Evolutionary conservation across 352 stramenopile species (phyloP).

Genomic region (Blastocystis sp.): DNA sequence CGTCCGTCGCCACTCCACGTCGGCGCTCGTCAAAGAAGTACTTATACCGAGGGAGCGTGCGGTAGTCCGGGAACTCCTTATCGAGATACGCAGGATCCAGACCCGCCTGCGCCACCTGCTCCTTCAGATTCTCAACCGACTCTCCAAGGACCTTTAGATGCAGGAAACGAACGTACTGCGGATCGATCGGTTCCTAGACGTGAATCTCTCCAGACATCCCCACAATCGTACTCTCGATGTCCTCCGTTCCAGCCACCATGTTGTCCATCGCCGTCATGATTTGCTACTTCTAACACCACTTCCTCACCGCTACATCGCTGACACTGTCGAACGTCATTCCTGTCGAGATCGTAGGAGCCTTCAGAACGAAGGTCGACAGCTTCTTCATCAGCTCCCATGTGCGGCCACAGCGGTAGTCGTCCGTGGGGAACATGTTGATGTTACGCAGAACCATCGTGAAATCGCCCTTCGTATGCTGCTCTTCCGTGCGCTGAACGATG

Average conservation of each 20-base stretch:
- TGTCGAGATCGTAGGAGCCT: not conserved
- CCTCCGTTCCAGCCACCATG: not conserved
- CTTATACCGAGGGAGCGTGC: not conserved
- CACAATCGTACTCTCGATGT: not conserved
- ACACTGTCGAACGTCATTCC: not conserved
- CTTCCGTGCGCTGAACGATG: constrained; percentile 1
- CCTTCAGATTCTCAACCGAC: constrained; percentile 10
- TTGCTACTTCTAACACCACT: not conserved
- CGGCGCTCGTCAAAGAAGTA: constrained; percentile 7
- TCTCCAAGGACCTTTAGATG: constrained; percentile 41
- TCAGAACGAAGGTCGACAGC: constrained; percentile 16
- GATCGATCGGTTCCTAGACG: constrained; percentile 11
- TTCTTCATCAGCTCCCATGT: constrained; percentile 38
- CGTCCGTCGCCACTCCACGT: not conserved
- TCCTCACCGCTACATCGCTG: not conserved
- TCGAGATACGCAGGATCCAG: constrained; percentile 33
- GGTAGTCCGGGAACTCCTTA: constrained; percentile 48
- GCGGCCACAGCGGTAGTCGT: not conserved
- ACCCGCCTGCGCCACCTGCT: not conserved
- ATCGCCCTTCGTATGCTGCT: not conserved
- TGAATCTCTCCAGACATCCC: not conserved
- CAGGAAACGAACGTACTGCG: constrained; percentile 23
- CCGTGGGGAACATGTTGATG: not conserved
- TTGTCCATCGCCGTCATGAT: not conserved
- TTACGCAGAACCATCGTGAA: constrained; percentile 13